These are phyloP conservation scores for Paramyrothecium sp. DNA, from an alignment of 2,329 filamentous ascomycete genomes.

Conservation along the genomic window DNA sequence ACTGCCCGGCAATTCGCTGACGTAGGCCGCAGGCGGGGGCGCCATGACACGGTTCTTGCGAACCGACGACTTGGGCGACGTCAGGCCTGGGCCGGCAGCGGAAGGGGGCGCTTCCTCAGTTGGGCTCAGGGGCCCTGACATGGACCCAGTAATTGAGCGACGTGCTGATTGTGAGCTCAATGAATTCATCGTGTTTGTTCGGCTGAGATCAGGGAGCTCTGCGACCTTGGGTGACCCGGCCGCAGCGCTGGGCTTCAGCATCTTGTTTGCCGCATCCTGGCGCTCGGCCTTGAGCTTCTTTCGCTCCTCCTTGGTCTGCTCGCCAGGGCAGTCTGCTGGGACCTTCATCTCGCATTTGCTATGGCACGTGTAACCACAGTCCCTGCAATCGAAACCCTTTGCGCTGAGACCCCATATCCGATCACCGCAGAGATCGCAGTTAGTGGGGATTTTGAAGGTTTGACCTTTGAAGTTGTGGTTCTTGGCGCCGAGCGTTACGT, in stretches of 20 bases:
- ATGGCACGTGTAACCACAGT: constrained; percentile 97
- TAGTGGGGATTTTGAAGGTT: constrained; percentile 98
- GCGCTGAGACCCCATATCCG: constrained; percentile 96
- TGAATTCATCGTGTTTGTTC: constrained; percentile 87
- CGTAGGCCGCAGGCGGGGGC: constrained; percentile 80
- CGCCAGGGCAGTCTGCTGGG: constrained; percentile 90
- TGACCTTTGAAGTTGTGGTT: constrained; percentile 99
- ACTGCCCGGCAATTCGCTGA: constrained; percentile 63
- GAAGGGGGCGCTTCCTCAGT: constrained; percentile 43
- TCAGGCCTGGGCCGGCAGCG: constrained; percentile 21
- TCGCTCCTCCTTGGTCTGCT: constrained; percentile 89
- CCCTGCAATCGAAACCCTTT: constrained; percentile 93
- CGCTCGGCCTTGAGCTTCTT: constrained; percentile 89
- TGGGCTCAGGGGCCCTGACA: constrained; percentile 46
- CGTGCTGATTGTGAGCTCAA: constrained; percentile 81
- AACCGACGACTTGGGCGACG: constrained; percentile 22
- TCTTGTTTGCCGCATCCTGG: constrained; percentile 72
- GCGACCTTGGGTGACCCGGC: constrained; percentile 43
- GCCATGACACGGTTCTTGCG: constrained; percentile 76
- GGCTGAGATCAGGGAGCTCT: constrained; percentile 66
- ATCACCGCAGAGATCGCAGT: constrained; percentile 95
- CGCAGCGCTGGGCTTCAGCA: constrained; percentile 45
- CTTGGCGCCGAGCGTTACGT: constrained; percentile 86
- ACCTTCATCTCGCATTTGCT: constrained; percentile 99
- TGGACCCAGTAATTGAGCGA: constrained; percentile 68